Conservation (phyloP, 208 protist species). For the Kentomonas sorsogonicus region DNA sequence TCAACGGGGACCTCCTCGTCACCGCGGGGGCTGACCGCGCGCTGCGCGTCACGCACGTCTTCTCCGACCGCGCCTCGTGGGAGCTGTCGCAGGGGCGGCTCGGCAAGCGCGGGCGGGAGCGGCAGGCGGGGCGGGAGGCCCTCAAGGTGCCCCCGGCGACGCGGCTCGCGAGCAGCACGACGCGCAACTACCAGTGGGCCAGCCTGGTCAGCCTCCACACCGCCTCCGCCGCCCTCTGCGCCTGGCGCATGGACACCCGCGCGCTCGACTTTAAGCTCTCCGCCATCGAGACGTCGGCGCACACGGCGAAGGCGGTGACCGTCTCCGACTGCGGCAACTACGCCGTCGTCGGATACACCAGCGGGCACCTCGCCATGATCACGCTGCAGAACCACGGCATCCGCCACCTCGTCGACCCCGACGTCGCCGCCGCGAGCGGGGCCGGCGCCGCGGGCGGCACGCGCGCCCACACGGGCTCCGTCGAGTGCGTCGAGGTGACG, state of each 20-base stretch:
- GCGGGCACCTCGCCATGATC: slow-evolving; percentile 65
- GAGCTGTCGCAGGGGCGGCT: slow-evolving; percentile 87
- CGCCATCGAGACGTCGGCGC: slow-evolving; percentile 52
- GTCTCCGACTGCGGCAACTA: slow-evolving; percentile 87
- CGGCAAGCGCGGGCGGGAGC: slow-evolving; percentile 60
- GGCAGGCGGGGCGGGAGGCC: slow-evolving; percentile 43
- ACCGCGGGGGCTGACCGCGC: slow-evolving; percentile 71
- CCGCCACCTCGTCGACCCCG: slow-evolving; percentile 62
- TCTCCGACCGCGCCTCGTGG: slow-evolving; percentile 84
- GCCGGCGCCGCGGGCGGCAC: neutral
- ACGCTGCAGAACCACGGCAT: slow-evolving; percentile 79
- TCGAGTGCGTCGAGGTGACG: slow-evolving; percentile 75
- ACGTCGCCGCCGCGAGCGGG: slow-evolving; percentile 8
- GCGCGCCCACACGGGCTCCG: slow-evolving; percentile 53
- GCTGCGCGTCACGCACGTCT: slow-evolving; percentile 84
- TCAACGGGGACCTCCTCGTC: slow-evolving; percentile 79
- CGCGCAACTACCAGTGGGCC: slow-evolving; percentile 85
- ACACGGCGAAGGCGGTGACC: slow-evolving; percentile 68
- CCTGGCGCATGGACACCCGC: slow-evolving; percentile 84
- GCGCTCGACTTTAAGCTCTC: slow-evolving; percentile 72
- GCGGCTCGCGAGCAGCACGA: slow-evolving; percentile 48
- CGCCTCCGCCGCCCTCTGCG: slow-evolving; percentile 54
- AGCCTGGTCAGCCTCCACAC: slow-evolving; percentile 78
- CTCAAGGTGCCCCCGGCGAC: slow-evolving; percentile 74
- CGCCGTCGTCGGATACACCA: slow-evolving; percentile 81